Percentiles rank a stretch among this genome's conserved stretches.
Conservation (phyloP, 306 rosid species). For the Sicyos edulis region DNA sequence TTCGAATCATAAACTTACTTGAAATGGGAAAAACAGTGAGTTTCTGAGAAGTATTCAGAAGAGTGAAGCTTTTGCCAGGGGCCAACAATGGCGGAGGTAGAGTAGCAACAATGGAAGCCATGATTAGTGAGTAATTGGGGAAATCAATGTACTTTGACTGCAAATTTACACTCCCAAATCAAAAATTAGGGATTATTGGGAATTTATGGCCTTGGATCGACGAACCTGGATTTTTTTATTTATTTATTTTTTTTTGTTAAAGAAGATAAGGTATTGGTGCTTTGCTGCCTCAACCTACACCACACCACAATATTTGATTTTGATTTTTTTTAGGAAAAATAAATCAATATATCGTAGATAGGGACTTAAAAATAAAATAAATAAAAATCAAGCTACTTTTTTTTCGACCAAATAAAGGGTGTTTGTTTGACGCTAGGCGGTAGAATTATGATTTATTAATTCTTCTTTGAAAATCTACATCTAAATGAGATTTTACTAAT, state of each 20-base stretch:
- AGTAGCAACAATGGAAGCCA: conserved; percentile 63
- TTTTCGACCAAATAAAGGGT: too few species aligned
- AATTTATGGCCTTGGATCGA: neutral
- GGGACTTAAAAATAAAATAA: too few species aligned
- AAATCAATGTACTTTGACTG: neutral
- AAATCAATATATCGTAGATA: too few species aligned
- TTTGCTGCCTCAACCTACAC: neutral
- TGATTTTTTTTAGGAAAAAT: neutral
- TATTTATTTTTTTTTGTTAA: neutral
- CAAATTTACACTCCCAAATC: neutral
- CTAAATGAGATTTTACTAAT: too few species aligned
- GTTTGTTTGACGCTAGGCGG: too few species aligned
- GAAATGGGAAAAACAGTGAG: conserved; percentile 29
- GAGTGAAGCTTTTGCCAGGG: conserved; percentile 31
- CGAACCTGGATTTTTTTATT: neutral
- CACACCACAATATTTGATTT: neutral
- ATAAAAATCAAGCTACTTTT: too few species aligned
- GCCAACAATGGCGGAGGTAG: conserved; percentile 52
- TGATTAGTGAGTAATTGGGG: conserved; percentile 14
- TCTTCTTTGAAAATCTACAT: too few species aligned
- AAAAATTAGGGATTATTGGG: neutral
- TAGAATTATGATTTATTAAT: too few species aligned
- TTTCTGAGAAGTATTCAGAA: conserved; percentile 27
- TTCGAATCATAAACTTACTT: conserved; percentile 23
- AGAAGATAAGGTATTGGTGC: neutral